Percentiles rank a stretch among this genome's conserved stretches.
Conservation (phyloP, 2,329 filamentous ascomycete genomes). For the Aureobasidium namibiae region DNA sequence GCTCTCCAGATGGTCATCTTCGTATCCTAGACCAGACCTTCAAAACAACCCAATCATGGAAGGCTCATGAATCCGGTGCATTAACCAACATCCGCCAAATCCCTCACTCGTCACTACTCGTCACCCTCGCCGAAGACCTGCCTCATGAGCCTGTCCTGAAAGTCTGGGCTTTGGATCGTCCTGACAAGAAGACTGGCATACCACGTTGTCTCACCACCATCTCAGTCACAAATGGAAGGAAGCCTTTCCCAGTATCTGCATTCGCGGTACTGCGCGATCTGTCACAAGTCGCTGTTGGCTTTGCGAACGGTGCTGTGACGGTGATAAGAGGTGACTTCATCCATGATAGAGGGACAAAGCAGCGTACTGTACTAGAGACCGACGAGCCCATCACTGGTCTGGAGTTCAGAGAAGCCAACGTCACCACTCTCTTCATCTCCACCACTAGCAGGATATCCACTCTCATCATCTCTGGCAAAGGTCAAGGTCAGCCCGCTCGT, state of each 20-base stretch:
- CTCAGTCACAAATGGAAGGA: slow-evolving; percentile 78
- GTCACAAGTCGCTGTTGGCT: slow-evolving; percentile 87
- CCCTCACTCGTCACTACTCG: slow-evolving; percentile 73
- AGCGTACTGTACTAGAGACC: slow-evolving; percentile 91
- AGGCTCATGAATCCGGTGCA: slow-evolving; percentile 68
- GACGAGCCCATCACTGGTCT: slow-evolving; percentile 94
- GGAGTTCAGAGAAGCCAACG: slow-evolving; percentile 57
- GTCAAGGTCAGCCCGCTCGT: slow-evolving; percentile 80
- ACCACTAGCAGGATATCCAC: slow-evolving; percentile 85
- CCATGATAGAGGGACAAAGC: slow-evolving; percentile 87
- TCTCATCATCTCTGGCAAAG: slow-evolving; percentile 75
- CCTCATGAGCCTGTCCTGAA: slow-evolving; percentile 82
- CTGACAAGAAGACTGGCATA: slow-evolving; percentile 84
- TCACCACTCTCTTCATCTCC: slow-evolving; percentile 80
- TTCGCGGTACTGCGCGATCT: slow-evolving; percentile 83
- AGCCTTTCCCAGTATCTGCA: slow-evolving; percentile 90
- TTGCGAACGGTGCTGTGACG: slow-evolving; percentile 89
- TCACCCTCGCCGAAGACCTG: slow-evolving; percentile 82
- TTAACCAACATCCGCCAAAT: slow-evolving; percentile 92
- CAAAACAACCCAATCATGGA: slow-evolving; percentile 80
- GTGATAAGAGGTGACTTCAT: slow-evolving; percentile 90
- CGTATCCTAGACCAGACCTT: slow-evolving; percentile 81
- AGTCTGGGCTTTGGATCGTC: slow-evolving; percentile 94
- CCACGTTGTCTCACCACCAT: slow-evolving; percentile 84
- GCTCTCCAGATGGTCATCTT: slow-evolving; percentile 74